A percentile compares a stretch with the other conserved stretches of the same genome.
Conservation (phyloP, 805 yeast genomes). For the Candida succiphila region DNA sequence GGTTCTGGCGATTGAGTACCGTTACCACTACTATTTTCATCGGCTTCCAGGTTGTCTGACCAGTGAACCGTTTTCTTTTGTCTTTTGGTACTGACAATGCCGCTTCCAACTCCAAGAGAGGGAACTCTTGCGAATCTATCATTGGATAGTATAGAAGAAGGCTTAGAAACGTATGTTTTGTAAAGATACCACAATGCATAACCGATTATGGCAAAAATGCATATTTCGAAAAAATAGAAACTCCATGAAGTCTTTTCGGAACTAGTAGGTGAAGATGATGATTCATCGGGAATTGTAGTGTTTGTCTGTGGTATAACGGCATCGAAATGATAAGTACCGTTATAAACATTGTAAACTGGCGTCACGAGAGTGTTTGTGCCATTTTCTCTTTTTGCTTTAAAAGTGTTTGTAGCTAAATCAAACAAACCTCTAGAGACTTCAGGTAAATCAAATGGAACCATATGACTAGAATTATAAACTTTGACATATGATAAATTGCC, state of each 20-base stretch:
- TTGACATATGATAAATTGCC: constrained; percentile 70
- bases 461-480: constrained; percentile 74
- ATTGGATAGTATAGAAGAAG: constrained; percentile 8
- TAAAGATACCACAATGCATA: constrained; percentile 16
- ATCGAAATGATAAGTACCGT: constrained; percentile 5
- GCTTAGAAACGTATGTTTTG: constrained; percentile 9
- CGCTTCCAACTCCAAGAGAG: not conserved
- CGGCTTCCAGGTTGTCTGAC: constrained; percentile 14
- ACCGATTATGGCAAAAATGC: constrained; percentile 11
- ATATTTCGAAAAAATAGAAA: constrained; percentile 13
- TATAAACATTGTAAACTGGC: constrained; percentile 16
- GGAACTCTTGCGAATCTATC: too few species aligned
- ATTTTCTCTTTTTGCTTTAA: constrained; percentile 9
- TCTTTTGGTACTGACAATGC: constrained; percentile 3
- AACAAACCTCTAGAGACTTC: constrained; percentile 60
- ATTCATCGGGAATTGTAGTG: not conserved
- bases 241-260: not conserved
- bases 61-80: constrained; percentile 26
- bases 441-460: constrained; percentile 86
- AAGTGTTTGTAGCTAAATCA: constrained; percentile 34
- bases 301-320: not conserved
- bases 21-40: not conserved
- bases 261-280: not conserved
- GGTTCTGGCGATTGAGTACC: constrained; percentile 1
- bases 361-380: constrained; percentile 12